A percentile compares a stretch with the other conserved stretches of the same genome.
These are phyloP conservation scores for Fusarium setosum DNA, from an alignment of 2,329 filamentous ascomycete species.

Conservation along the genomic window DNA sequence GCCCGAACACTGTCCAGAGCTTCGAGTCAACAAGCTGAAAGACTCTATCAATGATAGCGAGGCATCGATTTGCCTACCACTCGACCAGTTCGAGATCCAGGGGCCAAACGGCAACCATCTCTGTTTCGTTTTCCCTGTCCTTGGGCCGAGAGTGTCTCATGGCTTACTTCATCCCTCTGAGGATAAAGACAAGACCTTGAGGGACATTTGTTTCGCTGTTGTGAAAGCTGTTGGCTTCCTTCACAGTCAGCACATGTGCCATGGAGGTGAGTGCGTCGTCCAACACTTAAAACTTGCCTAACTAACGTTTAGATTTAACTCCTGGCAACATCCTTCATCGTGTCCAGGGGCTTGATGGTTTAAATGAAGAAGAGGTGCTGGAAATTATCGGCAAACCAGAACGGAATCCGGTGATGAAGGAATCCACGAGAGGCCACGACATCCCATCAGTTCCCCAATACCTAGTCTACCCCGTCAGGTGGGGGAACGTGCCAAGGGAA, in stretches of 20 bases:
- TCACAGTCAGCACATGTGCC: conserved; percentile 39
- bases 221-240: conserved; percentile 30
- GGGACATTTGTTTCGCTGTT: conserved; percentile 23
- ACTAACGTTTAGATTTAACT: conserved; percentile 28
- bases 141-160: conserved; percentile 34
- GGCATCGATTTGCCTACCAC: conserved; percentile 21
- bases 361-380: conserved; percentile 30
- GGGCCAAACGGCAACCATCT: conserved; percentile 39
- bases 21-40: conserved; percentile 22
- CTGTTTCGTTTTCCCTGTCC: conserved; percentile 37
- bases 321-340: conserved; percentile 36
- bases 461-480: conserved; percentile 38
- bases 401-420: not conserved
- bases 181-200: conserved; percentile 7
- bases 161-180: conserved; percentile 2
- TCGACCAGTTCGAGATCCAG: conserved; percentile 35
- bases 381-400: conserved; percentile 22
- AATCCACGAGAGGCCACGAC: conserved; percentile 4
- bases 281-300: too few species aligned
- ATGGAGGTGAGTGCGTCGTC: conserved; percentile 38
- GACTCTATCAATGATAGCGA: not conserved
- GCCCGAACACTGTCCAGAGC: conserved; percentile 28
- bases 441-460: conserved; percentile 28
- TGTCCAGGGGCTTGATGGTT: conserved; percentile 30
- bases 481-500: conserved; percentile 9